phyloP scores from a whole-genome alignment of 371 early-diverging fungal genomes.

The Zychaea mexicana region DNA sequence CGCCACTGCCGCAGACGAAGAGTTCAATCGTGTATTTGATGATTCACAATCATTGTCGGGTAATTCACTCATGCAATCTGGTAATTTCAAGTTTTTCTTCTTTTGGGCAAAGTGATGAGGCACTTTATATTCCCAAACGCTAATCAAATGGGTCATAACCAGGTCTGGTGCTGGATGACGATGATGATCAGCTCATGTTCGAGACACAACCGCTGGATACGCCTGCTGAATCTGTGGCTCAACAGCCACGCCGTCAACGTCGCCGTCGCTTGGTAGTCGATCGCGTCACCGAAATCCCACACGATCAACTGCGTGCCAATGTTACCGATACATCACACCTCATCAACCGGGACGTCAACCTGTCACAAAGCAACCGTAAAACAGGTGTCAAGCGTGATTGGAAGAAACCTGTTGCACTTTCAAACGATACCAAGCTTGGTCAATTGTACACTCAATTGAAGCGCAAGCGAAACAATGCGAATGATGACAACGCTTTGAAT shows the following conservation, averaged over 20 bases:
- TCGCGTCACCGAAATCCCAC: conserved; percentile 68
- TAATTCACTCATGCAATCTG: conserved; percentile 31
- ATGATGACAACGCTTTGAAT: not conserved
- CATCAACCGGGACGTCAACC: conserved; percentile 16
- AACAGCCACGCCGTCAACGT: conserved; percentile 25
- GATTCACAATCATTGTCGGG: conserved; percentile 2
- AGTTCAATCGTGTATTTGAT: conserved; percentile 7
- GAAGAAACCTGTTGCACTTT: not conserved
- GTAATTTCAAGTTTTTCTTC: no score
- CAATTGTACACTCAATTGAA: not conserved
- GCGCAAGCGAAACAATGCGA: not conserved
- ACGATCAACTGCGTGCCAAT: conserved; percentile 50
- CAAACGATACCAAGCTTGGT: not conserved
- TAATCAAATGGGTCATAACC: not conserved
- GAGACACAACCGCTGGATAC: conserved; percentile 21
- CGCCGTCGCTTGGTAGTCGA: conserved; percentile 71
- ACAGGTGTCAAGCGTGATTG: not conserved
- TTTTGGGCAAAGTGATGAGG: no score
- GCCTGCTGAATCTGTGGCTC: conserved; percentile 8
- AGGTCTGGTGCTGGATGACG: conserved; percentile 33
- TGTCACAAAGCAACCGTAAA: not conserved
- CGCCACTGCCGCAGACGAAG: not conserved
- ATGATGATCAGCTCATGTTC: conserved; percentile 26
- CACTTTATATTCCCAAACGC: no score
- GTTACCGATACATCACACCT: conserved; percentile 53